Base-by-base conservation (phyloP, 352 stramenopile species). In the Blastocystis sp. region DNA sequence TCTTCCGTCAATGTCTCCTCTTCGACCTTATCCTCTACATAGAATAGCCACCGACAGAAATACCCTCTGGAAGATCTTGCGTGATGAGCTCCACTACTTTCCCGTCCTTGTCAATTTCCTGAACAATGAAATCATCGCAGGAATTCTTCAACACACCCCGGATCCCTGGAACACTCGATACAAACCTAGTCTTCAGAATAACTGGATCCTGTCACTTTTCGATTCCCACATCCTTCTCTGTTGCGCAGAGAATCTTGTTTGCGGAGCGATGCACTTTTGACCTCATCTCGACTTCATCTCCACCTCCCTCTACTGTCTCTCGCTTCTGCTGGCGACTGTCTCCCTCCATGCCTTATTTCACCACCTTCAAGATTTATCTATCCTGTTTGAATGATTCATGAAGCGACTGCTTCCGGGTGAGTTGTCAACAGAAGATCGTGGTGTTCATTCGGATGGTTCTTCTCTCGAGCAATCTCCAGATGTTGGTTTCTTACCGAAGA, bases 41-140 rank as follows among this genome's bases (percentile, higher is more conserved):
- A 47, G 34, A 18, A 87, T 47, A 11, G 26, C 5, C n/a, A 50
- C 9, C 9, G 26, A 87, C 18, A 45, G 34, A 26, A 77, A 73
- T 39, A 87, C 63, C 29, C 53, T 26, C n/a, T 26, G 76, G 76
- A 26, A 43, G 26, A 29, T 68, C 47, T 45, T 41, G 26, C 37
- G 39, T 68, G 4, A 87, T 26, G 11, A 87, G 39, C 34, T 87
- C 76, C 7, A 87, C 76, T 6, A 76, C 41, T 13, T 54, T 68
- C 62, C 63, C 63, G 53, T 87, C 56, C 43, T 61, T 26, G 53
- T 76, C 76, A 39, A 87, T 87, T 47, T 87, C 76, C n/a, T 77
- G 47, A 26, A 87, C 76, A 43, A 87, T 87, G 53, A 87, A 87
- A 23, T 87, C 76, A 61, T 87, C 76, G 41, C 59, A 70, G 8